A percentile compares a stretch with the other conserved stretches of the same genome.
phyloP scores from a whole-genome alignment of 306 rosid genomes.

The Quercus variabilis region DNA sequence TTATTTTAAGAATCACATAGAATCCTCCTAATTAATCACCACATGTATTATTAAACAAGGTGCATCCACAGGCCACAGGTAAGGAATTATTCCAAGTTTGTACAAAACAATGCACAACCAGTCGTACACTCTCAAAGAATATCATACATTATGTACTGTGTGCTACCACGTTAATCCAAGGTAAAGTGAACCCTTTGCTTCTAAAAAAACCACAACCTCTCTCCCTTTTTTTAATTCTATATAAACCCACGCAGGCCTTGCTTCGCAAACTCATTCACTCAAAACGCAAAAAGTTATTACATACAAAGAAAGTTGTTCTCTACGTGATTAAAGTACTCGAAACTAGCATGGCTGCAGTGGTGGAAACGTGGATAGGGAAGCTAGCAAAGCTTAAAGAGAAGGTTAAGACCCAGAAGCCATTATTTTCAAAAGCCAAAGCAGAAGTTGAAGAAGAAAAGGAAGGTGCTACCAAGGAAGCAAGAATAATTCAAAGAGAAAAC shows the following conservation, averaged over 20 bases:
- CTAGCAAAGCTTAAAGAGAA: constrained; percentile 55
- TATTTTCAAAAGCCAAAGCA: constrained; percentile 31
- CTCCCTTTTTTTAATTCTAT: constrained; percentile 1
- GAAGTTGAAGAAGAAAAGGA: constrained; percentile 18
- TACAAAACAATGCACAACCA: neutral
- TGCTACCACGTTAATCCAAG: constrained; percentile 25
- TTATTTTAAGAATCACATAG: too few species aligned
- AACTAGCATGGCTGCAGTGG: constrained; percentile 56
- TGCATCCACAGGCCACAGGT: neutral
- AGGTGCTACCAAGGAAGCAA: constrained; percentile 10
- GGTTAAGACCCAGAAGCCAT: constrained; percentile 31
- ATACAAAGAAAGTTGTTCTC: too few species aligned
- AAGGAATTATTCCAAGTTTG: too few species aligned
- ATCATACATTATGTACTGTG: constrained; percentile 34
- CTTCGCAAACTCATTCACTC: neutral
- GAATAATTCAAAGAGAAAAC: constrained; percentile 8
- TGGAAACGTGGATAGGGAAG: constrained; percentile 67
- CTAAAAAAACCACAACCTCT: neutral
- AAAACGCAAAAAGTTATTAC: neutral
- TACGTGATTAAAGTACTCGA: neutral
- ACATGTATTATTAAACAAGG: too few species aligned
- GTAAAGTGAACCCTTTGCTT: neutral
- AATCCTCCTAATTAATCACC: too few species aligned
- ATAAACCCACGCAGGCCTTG: constrained; percentile 3
- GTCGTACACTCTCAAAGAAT: constrained; percentile 20